Evolutionary conservation across 2,329 filamentous ascomycete genomes (phyloP).

Genomic region (Decorospora gaudefroyi): DNA sequence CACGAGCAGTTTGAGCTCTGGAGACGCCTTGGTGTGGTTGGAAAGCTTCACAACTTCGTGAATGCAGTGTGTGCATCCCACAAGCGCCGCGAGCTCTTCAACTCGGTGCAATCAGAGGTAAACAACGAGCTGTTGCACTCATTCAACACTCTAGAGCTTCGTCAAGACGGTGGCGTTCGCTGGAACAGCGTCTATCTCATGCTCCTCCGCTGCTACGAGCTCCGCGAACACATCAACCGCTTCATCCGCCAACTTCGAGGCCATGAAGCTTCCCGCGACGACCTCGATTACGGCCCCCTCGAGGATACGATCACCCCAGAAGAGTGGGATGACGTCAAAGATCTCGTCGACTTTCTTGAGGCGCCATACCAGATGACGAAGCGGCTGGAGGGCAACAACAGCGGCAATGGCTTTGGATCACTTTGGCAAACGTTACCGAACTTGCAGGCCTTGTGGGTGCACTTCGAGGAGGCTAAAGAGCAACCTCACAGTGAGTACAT

Average conservation of each 20-base stretch:
- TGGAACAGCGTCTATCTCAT: not conserved
- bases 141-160: not conserved
- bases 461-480: not conserved
- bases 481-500: not conserved
- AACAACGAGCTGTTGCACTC: not conserved
- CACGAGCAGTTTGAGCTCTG: not conserved
- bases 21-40: not conserved
- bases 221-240: not conserved
- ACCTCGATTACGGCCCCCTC: not conserved
- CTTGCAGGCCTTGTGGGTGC: not conserved
- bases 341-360: not conserved
- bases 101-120: not conserved
- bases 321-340: not conserved
- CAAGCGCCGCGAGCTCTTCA: constrained; percentile 1
- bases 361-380: not conserved
- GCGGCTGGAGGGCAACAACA: not conserved
- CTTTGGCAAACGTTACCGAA: not conserved
- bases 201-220: not conserved
- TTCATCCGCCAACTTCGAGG: not conserved
- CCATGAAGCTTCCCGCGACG: not conserved
- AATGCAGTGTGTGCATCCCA: constrained; percentile 3
- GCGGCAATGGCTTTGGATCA: not conserved
- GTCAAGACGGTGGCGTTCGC: not conserved
- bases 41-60: constrained; percentile 4
- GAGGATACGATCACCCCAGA: not conserved